phyloP scores from a whole-genome alignment of 495 filamentous ascomycete genomes.

The Clohesyomyces aquaticus region DNA sequence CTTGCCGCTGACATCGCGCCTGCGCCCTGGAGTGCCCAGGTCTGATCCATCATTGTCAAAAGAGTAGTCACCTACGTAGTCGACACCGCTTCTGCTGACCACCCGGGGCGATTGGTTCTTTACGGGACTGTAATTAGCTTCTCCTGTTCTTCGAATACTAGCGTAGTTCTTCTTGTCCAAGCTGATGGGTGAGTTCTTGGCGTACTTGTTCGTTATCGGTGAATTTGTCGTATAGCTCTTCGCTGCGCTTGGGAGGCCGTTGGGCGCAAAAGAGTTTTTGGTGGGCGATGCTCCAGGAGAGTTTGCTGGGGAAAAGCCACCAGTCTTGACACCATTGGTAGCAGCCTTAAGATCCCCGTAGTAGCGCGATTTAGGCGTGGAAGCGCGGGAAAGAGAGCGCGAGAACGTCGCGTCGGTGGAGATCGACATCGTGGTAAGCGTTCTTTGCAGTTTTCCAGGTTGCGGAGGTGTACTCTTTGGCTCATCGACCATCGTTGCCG shows the following conservation, averaged over 20 bases:
- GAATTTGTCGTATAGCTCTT: conserved; percentile 31
- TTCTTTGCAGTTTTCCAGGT: conserved; percentile 17
- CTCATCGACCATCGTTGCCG: conserved; percentile 13
- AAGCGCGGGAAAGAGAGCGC: conserved; percentile 25
- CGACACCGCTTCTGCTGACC: conserved; percentile 45
- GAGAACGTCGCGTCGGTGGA: conserved; percentile 31
- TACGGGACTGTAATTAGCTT: conserved; percentile 30
- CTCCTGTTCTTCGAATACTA: conserved; percentile 33
- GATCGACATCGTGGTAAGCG: conserved; percentile 26
- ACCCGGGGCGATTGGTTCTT: conserved; percentile 29
- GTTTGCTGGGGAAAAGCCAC: conserved; percentile 19
- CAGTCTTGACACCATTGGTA: conserved; percentile 39
- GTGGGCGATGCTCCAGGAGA: conserved; percentile 21
- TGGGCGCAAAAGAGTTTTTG: conserved; percentile 11
- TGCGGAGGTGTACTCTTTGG: conserved; percentile 10
- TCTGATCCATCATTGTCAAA: conserved; percentile 50
- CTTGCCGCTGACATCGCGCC: conserved; percentile 79
- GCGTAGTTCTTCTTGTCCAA: conserved; percentile 34
- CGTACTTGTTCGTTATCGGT: conserved; percentile 7
- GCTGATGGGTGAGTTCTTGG: conserved; percentile 13
- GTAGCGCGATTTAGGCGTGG: conserved; percentile 46
- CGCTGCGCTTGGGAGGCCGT: conserved; percentile 16
- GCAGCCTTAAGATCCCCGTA: conserved; percentile 50
- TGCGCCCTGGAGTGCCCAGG: conserved; percentile 43
- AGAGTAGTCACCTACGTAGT: conserved; percentile 63